Evolutionary conservation across 2,329 filamentous ascomycete species (phyloP), one percentile per base, ranked within the genome.

Genomic region (Pseudonectria foliicola): DNA sequence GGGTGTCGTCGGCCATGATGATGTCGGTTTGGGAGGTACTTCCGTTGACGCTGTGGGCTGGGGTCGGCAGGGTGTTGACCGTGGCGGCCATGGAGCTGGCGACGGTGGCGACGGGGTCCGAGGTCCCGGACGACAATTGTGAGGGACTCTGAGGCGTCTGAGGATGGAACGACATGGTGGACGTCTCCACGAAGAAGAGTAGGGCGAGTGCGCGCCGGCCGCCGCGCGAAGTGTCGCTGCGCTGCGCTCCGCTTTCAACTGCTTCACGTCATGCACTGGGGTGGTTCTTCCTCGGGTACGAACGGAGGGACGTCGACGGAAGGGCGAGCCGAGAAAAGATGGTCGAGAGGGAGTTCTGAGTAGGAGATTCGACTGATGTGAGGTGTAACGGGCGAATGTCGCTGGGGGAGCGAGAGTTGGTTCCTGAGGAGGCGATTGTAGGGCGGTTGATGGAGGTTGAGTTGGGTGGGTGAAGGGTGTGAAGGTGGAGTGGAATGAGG

Each of bases 71-170:
- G 29, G 74, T 68, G 43, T 67, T 66, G 34, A 68, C 65, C 45
- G 67, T 64, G 38, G 66, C 68, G 38, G 66, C 63, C 56, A 71
- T 71, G 37, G 72, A 73, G 47, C 60, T 66, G 48, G 65, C 67
- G 55, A 67, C 64, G 63, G 68, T 73, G 38, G 63, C 64, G 50
- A 60, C 62, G 47, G 61, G 63, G 50, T 74, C 72, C 55, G 65
- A 70, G 47, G 67, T 71, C 50, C 64, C 70, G 44, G 73, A 71
- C 46, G 73, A 77, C 54, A 70, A 66, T 56, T 77, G 73, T 55
- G 74, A 78, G 55, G 77, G 77, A 58, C 77, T 81, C 67, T 80
- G 76, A 56, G 77, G 77, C 50, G 77, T 81, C 53, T 75, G 75
- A 50, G 77, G 77, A 59, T 80, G 75, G 68, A 75, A 78, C 63